These are phyloP conservation scores for Irineochytrium annulatum DNA, from an alignment of 192 early-diverging fungal species.

Conservation along the genomic window DNA sequence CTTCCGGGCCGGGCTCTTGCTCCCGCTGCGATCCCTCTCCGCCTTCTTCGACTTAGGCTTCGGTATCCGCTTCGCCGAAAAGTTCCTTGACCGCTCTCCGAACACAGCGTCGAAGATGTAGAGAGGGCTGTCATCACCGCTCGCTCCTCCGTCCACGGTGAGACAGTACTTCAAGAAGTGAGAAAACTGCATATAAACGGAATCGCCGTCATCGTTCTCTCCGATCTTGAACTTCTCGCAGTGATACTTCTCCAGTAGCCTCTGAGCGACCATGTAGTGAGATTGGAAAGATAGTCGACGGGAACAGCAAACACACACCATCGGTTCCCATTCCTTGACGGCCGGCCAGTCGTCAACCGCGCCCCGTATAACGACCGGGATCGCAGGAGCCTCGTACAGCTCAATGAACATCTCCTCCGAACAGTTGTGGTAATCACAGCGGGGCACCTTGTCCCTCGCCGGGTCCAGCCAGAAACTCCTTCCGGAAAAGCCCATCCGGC, in stretches of 20 bases:
- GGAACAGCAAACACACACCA: conserved; percentile 26
- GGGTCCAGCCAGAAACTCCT: conserved; percentile 50
- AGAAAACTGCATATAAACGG: conserved; percentile 26
- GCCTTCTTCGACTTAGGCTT: conserved; percentile 9
- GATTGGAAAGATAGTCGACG: not conserved
- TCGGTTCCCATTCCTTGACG: conserved; percentile 47
- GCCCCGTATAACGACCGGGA: conserved; percentile 61
- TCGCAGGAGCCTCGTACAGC: conserved; percentile 44
- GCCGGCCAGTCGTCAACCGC: conserved; percentile 56
- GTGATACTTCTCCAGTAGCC: conserved; percentile 34
- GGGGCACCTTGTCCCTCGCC: conserved; percentile 41
- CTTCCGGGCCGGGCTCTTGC: not conserved
- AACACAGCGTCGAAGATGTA: conserved; percentile 80
- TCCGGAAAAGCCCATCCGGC: conserved; percentile 42
- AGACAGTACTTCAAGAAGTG: conserved; percentile 48
- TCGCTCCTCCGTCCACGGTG: conserved; percentile 35
- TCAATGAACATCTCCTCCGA: conserved; percentile 57
- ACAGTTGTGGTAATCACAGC: conserved; percentile 51
- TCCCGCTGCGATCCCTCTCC: conserved; percentile 4
- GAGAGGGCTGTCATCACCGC: conserved; percentile 66
- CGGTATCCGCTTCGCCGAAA: conserved; percentile 25
- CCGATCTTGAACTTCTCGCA: conserved; percentile 71
- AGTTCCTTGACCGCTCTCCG: conserved; percentile 36
- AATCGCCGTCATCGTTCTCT: conserved; percentile 71
- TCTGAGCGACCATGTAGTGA: not conserved